Percentiles rank a stretch among this genome's conserved stretches.
phyloP scores from a whole-genome alignment of 257 asterid species.

The Solanum neorickii region DNA sequence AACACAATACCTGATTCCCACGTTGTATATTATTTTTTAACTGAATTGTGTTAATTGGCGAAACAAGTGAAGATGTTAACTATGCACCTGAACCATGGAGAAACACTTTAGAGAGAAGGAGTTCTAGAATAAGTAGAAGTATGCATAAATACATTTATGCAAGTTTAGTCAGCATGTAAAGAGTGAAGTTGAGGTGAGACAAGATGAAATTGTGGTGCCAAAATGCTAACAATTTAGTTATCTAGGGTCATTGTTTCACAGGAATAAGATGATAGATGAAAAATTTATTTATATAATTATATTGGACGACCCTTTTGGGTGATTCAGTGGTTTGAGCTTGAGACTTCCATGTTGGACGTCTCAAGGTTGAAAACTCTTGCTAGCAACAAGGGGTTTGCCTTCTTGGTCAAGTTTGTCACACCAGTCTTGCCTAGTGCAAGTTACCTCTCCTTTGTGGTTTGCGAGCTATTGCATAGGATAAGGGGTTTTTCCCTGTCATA shows the following conservation, averaged over 20 bases:
- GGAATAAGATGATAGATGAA: background rate
- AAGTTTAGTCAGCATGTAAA: background rate
- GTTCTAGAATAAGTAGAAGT: background rate
- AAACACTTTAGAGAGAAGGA: background rate
- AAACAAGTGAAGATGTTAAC: background rate
- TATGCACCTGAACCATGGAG: background rate
- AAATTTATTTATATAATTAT: background rate
- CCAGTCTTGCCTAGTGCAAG: background rate
- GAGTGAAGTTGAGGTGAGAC: background rate
- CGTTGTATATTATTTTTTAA: background rate
- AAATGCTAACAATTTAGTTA: background rate
- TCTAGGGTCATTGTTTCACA: background rate
- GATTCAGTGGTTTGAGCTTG: background rate
- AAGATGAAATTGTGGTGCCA: background rate
- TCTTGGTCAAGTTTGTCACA: background rate
- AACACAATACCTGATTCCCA: background rate
- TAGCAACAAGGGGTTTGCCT: background rate
- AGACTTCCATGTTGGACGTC: background rate
- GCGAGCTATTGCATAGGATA: background rate
- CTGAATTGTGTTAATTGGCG: background rate
- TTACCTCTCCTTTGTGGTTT: background rate
- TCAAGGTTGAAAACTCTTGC: background rate
- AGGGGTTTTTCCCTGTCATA: background rate
- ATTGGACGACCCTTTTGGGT: background rate
- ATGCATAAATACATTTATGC: background rate